These are phyloP conservation scores for Pythium coloratum DNA, from an alignment of 352 stramenopile species.

Conservation along the genomic window DNA sequence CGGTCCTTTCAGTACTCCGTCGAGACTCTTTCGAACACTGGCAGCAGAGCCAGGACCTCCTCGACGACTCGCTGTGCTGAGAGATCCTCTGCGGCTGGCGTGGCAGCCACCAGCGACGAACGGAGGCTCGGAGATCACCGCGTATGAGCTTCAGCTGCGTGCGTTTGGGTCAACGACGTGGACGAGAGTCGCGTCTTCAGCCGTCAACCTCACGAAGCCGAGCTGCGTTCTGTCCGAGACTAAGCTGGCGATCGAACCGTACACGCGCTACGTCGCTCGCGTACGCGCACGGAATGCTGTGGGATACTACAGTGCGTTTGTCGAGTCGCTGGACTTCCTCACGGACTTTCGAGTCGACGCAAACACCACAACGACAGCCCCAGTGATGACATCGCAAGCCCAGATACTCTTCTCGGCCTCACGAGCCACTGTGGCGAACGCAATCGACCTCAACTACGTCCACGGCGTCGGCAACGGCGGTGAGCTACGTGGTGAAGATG, in stretches of 20 bases:
- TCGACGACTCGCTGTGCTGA: constrained; percentile 21
- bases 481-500: constrained; percentile 26
- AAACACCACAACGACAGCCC: neutral
- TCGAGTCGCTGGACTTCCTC: constrained; percentile 35
- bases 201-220: constrained; percentile 2
- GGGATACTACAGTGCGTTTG: constrained; percentile 31
- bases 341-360: constrained; percentile 29
- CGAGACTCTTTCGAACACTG: constrained; percentile 33
- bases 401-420: neutral
- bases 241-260: constrained; percentile 22
- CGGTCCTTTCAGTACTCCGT: constrained; percentile 51
- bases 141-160: constrained; percentile 55
- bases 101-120: constrained; percentile 38
- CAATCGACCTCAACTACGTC: constrained; percentile 60
- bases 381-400: neutral
- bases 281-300: constrained; percentile 38
- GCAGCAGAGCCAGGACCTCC: constrained; percentile 29
- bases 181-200: constrained; percentile 15
- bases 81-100: constrained; percentile 33
- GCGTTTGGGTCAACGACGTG: constrained; percentile 43
- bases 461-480: constrained; percentile 54
- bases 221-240: constrained; percentile 12
- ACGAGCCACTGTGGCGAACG: constrained; percentile 35
- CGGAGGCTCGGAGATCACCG: constrained; percentile 28
- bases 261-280: constrained; percentile 43